These are phyloP conservation scores for Aspergillus amoenus DNA, from an alignment of 2,329 filamentous ascomycete species.

Conservation along the genomic window DNA sequence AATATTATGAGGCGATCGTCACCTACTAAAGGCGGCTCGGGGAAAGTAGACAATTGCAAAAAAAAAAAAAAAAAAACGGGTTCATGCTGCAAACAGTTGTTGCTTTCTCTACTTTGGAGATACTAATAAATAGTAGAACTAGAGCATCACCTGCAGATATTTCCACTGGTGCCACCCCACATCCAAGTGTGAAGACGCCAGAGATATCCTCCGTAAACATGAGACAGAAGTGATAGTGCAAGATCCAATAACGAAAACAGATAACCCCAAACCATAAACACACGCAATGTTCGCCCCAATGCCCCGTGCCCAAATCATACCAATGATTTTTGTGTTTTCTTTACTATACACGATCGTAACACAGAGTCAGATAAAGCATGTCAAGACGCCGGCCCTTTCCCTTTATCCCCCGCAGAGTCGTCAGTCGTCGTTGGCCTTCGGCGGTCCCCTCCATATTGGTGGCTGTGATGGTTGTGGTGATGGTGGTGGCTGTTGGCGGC, in stretches of 20 bases:
- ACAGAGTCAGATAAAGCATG: conserved; percentile 23
- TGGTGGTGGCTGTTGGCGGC: conserved; percentile 39
- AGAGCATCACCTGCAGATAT: neutral
- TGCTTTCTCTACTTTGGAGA: neutral
- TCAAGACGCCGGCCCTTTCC: conserved; percentile 39
- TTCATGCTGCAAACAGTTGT: neutral
- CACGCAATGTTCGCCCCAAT: conserved; percentile 42
- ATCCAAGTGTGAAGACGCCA: neutral
- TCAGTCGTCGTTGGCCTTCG: conserved; percentile 45
- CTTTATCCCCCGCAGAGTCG: conserved; percentile 44
- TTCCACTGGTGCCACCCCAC: neutral
- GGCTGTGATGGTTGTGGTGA: conserved; percentile 33
- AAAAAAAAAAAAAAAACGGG: neutral
- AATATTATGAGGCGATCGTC: neutral
- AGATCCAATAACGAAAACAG: conserved; percentile 20
- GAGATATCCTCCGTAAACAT: neutral
- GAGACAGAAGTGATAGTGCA: conserved; percentile 12
- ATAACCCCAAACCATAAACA: conserved; percentile 30
- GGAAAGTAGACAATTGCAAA: no score
- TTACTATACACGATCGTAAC: conserved; percentile 41
- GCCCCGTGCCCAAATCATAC: conserved; percentile 40
- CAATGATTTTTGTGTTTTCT: conserved; percentile 33
- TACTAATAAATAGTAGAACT: neutral
- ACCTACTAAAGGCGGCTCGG: neutral
- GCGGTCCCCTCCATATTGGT: conserved; percentile 37